These are phyloP conservation scores for Coemansia sp. DNA, from an alignment of 192 early-diverging fungal genomes.

Conservation along the genomic window DNA sequence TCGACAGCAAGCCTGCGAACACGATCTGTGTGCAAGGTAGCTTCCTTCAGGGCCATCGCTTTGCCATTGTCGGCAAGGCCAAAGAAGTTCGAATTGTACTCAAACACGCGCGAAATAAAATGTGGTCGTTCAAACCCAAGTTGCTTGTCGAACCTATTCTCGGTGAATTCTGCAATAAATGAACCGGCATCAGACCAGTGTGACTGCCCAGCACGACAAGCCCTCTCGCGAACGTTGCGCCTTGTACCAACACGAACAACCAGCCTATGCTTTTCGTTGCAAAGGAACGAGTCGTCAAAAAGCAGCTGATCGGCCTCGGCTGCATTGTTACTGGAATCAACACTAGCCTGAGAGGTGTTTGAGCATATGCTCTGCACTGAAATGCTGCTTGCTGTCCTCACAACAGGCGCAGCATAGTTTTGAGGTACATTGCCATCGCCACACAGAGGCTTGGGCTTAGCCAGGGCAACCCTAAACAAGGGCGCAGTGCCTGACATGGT, in stretches of 20 bases:
- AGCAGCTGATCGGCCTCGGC: constrained; percentile 30
- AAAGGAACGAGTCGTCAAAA: constrained; percentile 41
- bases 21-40: constrained; percentile 19
- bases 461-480: constrained; percentile 36
- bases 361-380: constrained; percentile 53
- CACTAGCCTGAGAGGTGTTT: constrained; percentile 6
- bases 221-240: constrained; percentile 13
- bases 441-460: constrained; percentile 2
- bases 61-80: constrained; percentile 44
- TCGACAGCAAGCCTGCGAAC: constrained; percentile 28
- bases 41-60: constrained; percentile 24
- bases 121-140: constrained; percentile 40
- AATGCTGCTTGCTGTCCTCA: constrained; percentile 49
- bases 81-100: constrained; percentile 49
- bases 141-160: constrained; percentile 21
- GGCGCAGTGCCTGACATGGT: constrained; percentile 38
- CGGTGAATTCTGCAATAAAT: constrained; percentile 20
- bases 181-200: constrained; percentile 37
- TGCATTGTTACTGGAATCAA: neutral
- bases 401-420: constrained; percentile 27
- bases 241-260: constrained; percentile 24
- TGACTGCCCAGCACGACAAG: constrained; percentile 27
- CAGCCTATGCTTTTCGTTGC: constrained; percentile 47
- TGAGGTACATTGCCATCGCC: constrained; percentile 20
- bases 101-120: constrained; percentile 17